Evolutionary conservation across 108 stramenopile genomes (phyloP), one percentile per base, ranked within the genome.

Genomic region (Thalassiosira profunda): DNA sequence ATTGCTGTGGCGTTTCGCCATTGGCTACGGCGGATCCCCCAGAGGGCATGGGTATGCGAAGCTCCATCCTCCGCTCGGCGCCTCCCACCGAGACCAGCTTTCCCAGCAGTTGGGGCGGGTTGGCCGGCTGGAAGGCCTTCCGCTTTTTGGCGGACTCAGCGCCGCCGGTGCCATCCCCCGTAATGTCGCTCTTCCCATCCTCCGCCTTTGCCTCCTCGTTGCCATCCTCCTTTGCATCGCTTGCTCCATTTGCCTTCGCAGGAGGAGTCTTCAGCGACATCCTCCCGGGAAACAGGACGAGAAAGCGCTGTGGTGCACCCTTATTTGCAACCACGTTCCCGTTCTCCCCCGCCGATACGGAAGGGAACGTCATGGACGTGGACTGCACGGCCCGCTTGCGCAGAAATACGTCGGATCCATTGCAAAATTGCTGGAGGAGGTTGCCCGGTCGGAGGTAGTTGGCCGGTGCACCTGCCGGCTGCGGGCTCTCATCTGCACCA

Each of bases 351-450:
- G 59, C n/a, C 0, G 51, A 41, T 0, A 51, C 10, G 18, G 51
- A 58, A 24, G 58, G 37, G 14, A 51, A 20, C 26, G 25, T 20
- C 6, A 44, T 29, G 12, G 69, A 68, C 11, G 60, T 56, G 3
- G 66, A 53, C 37, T 76, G 74, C n/a, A 65, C 56, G 18, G 75
- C 75, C 29, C 61, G 23, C 49, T 76, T 76, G 17, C 75, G 75
- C 40, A 76, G 42, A 53, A 68, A 76, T 44, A 76, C 75, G 58
- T 76, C 75, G 36, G 66, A 76, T 28, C 75, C 75, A 30, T 76
- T 76, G 54, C 75, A 76, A 1, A 42, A 53, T 37, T 40, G 59
- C 41, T 47, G 58, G 0, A 76, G 53, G 8, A 67, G 34, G 29
- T 55, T 55, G 1, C 75, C 75, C 23, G 75, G 75, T 28, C 18